Evolutionary conservation across 2,329 filamentous ascomycete genomes (phyloP), one percentile per base, ranked within the genome.

Genomic region (Colletotrichum spinosum): DNA sequence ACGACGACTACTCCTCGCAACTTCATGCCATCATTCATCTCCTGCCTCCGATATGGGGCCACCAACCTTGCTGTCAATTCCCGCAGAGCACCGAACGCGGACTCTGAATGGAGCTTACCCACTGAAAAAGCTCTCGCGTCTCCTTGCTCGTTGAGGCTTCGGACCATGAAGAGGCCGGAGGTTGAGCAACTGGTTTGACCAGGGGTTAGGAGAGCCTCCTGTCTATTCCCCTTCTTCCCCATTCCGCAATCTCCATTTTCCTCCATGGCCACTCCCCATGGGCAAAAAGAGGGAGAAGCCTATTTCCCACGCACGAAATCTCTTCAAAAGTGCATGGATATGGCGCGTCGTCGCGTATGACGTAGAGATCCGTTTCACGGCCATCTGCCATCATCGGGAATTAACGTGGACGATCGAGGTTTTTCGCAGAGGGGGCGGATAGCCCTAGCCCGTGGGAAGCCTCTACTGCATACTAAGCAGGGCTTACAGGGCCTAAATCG

Each of bases 281-380:
- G 57, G 56, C 56, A 55, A 46, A 51, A 61, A 41, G 54, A 44
- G 42, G 59, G 50, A 49, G 59, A 7, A 37, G 38, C 15, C 37
- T 45, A 48, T 54, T 25, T 25, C 25, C 41, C 7, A 67, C 42
- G 63, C 64, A 46, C 60, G 64, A 65, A 64, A 67, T 67, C 44
- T 67, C 60, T 55, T 58, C 38, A 49, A 51, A 44, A 13, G 45
- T 48, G 34, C 58, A 55, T 56, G 57, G 52, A 34, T 42, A 33
- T 17, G 34, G 53, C 49, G 49, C 34, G 46, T 53, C 51, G 34
- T 54, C 25, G 17, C 59, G 64, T 49, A 59, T 67, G 64, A 67
- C 64, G 60, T 65, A 63, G 49, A 13, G 64, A 38, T 53, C 64
- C 60, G 60, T 65, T 64, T 67, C 60, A 67, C 53, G 64, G 50